Evolutionary conservation across 768 basidiomycete genomes (phyloP).

Genomic region (Dioszegia crocea): DNA sequence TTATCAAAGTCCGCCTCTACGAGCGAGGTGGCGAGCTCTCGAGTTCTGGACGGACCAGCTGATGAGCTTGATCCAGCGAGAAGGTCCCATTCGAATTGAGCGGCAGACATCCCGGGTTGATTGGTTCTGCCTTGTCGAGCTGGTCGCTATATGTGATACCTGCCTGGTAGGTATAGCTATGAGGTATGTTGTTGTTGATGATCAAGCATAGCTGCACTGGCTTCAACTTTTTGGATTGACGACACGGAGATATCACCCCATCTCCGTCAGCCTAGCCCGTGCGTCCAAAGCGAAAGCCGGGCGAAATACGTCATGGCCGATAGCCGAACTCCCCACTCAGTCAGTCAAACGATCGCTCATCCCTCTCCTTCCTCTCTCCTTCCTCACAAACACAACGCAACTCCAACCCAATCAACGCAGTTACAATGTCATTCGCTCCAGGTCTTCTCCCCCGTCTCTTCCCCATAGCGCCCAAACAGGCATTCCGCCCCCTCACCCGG

Average conservation of each 20-base stretch:
- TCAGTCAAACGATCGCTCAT: background rate
- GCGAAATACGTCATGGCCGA: background rate
- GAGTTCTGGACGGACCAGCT: constrained; percentile 7
- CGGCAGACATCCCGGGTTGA: constrained; percentile 22
- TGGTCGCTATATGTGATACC: no score
- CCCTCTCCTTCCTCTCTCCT: background rate
- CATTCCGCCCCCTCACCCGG: constrained; percentile 3
- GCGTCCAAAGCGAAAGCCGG: no score
- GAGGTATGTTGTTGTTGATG: no score
- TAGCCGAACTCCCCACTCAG: background rate
- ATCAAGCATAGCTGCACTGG: no score
- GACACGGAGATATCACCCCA: no score
- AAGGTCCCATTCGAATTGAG: constrained; percentile 26
- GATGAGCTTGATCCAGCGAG: constrained; percentile 12
- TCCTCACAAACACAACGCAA: no score
- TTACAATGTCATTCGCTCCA: constrained; percentile 6
- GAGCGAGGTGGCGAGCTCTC: constrained; percentile 41
- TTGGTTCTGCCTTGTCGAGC: no score
- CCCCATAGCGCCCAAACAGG: background rate
- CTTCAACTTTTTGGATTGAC: no score
- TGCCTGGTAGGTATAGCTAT: no score
- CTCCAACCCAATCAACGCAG: no score
- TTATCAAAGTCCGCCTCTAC: constrained; percentile 49
- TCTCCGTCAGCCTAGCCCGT: no score
- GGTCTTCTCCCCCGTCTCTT: constrained; percentile 9